Base-by-base conservation (phyloP, 495 filamentous ascomycete species). In the Penicillium maclennaniae region DNA sequence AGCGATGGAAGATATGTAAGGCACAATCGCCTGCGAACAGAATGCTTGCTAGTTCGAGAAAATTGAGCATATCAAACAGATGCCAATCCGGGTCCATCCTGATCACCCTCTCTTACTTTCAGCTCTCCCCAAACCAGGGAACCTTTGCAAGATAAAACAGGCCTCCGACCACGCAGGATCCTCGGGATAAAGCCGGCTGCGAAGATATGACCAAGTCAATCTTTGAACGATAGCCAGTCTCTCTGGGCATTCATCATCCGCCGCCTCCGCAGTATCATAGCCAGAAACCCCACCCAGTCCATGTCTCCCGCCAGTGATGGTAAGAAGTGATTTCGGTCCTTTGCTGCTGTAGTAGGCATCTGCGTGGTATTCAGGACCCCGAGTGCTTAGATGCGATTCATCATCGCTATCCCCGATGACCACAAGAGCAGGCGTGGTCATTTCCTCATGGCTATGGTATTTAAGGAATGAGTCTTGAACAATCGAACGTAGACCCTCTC, bases 171-270 rank as follows among this genome's bases (percentile, higher is more conserved):
- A 75, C 46, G 70, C 57, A 0, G 27, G 34, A 39, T 74, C 72
- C 4, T 61, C 70, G 7, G 63, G 64, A 34, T 69, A 72, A 1
- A 77, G 58, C 23, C 56, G 58, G 41, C 63, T 74, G 39, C 65
- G 58, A 42, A 75, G 54, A 54, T 75, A 77, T 10, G 74, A 71
- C 65, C 58, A 67, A 7, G 72, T 69, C 53, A 74, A 49, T 31
- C 72, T 60, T 53, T 72, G 72, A 9, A 74, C 70, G 3, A 65
- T 43, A 0, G 34, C 66, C 34, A 77, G 51, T 31, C 58, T 56
- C 45, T 71, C 58, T 2, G 70, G 70, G 26, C 67, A 69, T 58
- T 74, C 74, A 47, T 77, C 71, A 53, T 62, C 28, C 1, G 67
- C 63, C 3, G 56, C 47, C 56, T 76, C 74, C 3, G n/a, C 45